Percentiles rank a stretch among this genome's conserved stretches.
phyloP scores from a whole-genome alignment of 495 filamentous ascomycete genomes.

The Talaromyces ruber region DNA sequence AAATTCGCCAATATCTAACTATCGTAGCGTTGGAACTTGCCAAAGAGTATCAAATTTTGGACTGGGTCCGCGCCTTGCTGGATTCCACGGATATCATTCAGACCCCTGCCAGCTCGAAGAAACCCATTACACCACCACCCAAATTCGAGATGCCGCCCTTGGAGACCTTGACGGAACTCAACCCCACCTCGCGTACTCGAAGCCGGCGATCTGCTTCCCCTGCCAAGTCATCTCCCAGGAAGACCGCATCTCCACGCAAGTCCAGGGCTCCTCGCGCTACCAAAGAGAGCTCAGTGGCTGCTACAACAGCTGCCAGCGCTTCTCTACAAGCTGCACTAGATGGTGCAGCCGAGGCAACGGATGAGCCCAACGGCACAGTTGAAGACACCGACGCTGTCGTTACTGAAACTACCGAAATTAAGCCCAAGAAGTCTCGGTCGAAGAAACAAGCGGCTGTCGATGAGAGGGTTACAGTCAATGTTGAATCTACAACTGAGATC shows the following conservation, averaged over 20 bases:
- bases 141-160: conserved; percentile 47
- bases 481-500: conserved; percentile 48
- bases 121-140: conserved; percentile 64
- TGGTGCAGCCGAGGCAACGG: conserved; percentile 27
- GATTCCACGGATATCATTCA: conserved; percentile 64
- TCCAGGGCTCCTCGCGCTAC: conserved; percentile 51
- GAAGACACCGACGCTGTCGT: conserved; percentile 18
- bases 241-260: conserved; percentile 62
- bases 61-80: conserved; percentile 85
- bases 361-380: conserved; percentile 13
- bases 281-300: conserved; percentile 39
- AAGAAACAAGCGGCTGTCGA: conserved; percentile 26
- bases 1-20: conserved; percentile 7
- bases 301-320: conserved; percentile 39
- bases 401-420: conserved; percentile 20
- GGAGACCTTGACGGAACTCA: conserved; percentile 29
- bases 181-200: conserved; percentile 30
- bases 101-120: conserved; percentile 46
- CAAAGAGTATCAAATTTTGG: conserved; percentile 70
- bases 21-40: conserved; percentile 70
- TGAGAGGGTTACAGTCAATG: conserved; percentile 56
- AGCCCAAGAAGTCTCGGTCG: conserved; percentile 13
- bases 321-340: conserved; percentile 42
- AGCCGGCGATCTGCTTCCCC: conserved; percentile 52
- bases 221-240: conserved; percentile 42